Base-by-base conservation (phyloP, 192 early-diverging fungal genomes). In the Dimargaris verticillata region DNA sequence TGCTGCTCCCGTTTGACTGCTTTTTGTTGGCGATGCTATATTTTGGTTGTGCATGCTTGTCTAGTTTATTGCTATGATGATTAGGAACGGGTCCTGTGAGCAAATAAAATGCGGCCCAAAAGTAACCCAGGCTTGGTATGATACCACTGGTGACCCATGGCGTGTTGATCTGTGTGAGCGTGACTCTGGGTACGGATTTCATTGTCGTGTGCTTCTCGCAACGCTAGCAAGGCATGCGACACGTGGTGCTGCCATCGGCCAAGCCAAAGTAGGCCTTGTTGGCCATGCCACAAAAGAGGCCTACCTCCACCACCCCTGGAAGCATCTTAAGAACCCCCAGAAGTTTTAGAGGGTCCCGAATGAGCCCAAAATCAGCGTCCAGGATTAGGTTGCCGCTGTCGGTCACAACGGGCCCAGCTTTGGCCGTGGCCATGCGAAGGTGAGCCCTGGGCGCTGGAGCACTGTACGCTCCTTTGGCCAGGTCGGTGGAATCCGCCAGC, bases 301-400 rank as follows among this genome's bases (percentile, higher is more conserved):
- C 93, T 26, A 92, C 92, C 66, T 97, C 93, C 9, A 94, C 79
- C 22, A 97, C 87, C 33, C 93, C 93, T 0, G 90, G 85, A 9
- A 92, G 74, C 63, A 78, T 63, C 60, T 84, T 92, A 33, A 94
- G 48, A 60, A 69, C 60, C 38, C 58, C 60, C 57, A 84, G 72
- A 0, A 84, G 70, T 0, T 64, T 70, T 11, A 59, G 60, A 2
- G 91, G 87, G 38, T 83, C 74, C 13, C 74, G 62, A 63, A 94
- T 91, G 14, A 73, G 68, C 28, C 87, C 86, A 70, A 96, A 86
- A 41, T 83, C 70, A 5, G 83, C 88, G 73, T 97, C 92, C 44
- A 97, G 74, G 28, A 94, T 73, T 73, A 93, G 87, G 74, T 92
- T 94, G 12, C 92, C 91, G 63, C 91, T 92, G 66, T 96, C 93